phyloP scores from a whole-genome alignment of 1,139 yeast species.

The Hyphopichia fennica region DNA sequence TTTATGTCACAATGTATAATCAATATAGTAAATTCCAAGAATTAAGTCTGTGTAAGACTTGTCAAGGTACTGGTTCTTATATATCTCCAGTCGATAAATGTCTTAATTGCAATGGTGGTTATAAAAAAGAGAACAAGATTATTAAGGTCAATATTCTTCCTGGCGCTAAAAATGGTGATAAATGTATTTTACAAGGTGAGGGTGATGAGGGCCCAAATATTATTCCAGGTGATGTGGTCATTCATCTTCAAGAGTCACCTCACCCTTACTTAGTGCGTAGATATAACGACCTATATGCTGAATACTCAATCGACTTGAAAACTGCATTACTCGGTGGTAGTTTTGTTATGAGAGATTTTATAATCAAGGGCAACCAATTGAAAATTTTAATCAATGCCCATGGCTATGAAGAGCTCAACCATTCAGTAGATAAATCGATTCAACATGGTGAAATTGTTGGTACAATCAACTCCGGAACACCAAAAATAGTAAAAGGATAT shows the following conservation, averaged over 20 bases:
- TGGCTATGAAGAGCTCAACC: slow-evolving; percentile 27
- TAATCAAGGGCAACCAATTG: slow-evolving; percentile 41
- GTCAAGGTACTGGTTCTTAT: slow-evolving; percentile 37
- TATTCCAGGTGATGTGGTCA: slow-evolving; percentile 66
- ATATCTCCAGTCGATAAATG: slow-evolving; percentile 26
- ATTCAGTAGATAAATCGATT: slow-evolving; percentile 20
- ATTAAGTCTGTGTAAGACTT: slow-evolving; percentile 32
- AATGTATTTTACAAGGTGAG: slow-evolving; percentile 52
- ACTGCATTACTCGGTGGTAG: slow-evolving; percentile 60
- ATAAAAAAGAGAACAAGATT: slow-evolving; percentile 46
- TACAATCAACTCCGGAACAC: slow-evolving; percentile 42
- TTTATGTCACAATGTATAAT: slow-evolving; percentile 31
- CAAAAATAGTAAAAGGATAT: slow-evolving; percentile 48
- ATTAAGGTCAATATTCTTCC: slow-evolving; percentile 52
- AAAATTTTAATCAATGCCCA: slow-evolving; percentile 42
- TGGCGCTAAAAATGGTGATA: slow-evolving; percentile 53
- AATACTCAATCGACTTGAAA: slow-evolving; percentile 45
- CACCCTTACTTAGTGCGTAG: slow-evolving; percentile 49
- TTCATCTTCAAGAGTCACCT: slow-evolving; percentile 35
- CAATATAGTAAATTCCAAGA: slow-evolving; percentile 37
- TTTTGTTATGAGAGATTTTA: slow-evolving; percentile 43
- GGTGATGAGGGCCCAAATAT: slow-evolving; percentile 64
- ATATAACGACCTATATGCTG: slow-evolving; percentile 48
- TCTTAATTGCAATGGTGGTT: slow-evolving; percentile 33
- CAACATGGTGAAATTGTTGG: slow-evolving; percentile 49